Evolutionary conservation across 352 stramenopile species (phyloP).

Genomic region (Phytophthora hibernalis): DNA sequence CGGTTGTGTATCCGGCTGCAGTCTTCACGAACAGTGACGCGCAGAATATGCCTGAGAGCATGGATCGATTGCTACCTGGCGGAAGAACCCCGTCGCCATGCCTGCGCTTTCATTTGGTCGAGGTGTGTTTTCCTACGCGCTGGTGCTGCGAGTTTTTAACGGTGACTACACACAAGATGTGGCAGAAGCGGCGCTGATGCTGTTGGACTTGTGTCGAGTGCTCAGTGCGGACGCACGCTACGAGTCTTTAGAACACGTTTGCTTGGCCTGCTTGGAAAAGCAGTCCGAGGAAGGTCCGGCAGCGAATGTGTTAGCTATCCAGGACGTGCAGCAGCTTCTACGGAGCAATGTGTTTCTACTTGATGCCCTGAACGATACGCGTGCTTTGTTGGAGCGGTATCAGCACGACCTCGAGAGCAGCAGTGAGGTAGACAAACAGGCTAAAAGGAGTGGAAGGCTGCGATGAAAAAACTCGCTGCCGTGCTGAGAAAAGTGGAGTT

Average conservation of each 20-base stretch:
- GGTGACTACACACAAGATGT: constrained; percentile 75
- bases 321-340: constrained; percentile 55
- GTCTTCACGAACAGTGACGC: constrained; percentile 57
- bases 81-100: constrained; percentile 43
- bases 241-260: constrained; percentile 54
- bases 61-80: constrained; percentile 46
- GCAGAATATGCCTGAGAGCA: constrained; percentile 41
- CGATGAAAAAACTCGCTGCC: constrained; percentile 34
- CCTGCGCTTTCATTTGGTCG: constrained; percentile 67
- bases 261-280: constrained; percentile 48
- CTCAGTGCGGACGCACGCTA: constrained; percentile 58
- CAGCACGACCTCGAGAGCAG: constrained; percentile 30
- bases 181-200: constrained; percentile 47
- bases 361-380: constrained; percentile 68
- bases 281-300: constrained; percentile 18
- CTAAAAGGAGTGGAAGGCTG: constrained; percentile 30
- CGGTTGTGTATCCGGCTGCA: constrained; percentile 49
- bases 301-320: constrained; percentile 44
- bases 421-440: constrained; percentile 28
- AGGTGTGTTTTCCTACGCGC: constrained; percentile 76
- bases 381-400: constrained; percentile 48
- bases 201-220: constrained; percentile 61
- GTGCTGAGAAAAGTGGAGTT: constrained; percentile 70
- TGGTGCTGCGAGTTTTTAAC: constrained; percentile 80
- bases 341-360: constrained; percentile 57